These are phyloP conservation scores for Neoscytalidium dimidiatum DNA, from an alignment of 2,329 filamentous ascomycete genomes.

Conservation along the genomic window DNA sequence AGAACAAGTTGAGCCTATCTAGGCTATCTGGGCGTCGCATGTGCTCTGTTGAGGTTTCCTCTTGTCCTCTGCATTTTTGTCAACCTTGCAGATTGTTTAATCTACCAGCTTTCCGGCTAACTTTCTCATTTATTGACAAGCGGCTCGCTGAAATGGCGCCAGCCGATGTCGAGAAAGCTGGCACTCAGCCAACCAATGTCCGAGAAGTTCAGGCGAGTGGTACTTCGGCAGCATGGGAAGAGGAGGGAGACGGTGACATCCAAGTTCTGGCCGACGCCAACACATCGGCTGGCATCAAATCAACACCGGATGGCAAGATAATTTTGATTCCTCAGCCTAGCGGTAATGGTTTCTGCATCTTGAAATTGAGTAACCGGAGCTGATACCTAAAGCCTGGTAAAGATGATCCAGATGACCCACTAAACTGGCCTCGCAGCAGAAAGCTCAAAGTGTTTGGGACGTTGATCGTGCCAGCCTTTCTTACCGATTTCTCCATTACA, in stretches of 20 bases:
- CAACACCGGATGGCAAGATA: constrained; percentile 40
- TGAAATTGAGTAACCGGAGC: not conserved
- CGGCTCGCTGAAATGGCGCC: not conserved
- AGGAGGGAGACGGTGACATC: not conserved
- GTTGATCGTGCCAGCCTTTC: constrained; percentile 24
- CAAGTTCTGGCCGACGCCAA: not conserved
- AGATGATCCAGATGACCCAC: constrained; percentile 29
- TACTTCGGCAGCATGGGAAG: not conserved
- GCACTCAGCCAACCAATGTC: not conserved
- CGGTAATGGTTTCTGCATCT: constrained; percentile 25
- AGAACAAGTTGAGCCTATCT: not conserved
- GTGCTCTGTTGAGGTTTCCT: not conserved
- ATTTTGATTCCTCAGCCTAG: constrained; percentile 58
- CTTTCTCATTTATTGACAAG: not conserved
- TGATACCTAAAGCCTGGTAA: not conserved
- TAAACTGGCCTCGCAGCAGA: constrained; percentile 34
- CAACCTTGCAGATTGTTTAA: not conserved
- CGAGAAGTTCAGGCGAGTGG: not conserved
- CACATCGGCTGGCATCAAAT: constrained; percentile 30
- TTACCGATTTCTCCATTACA: constrained; percentile 25
- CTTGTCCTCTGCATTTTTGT: not conserved
- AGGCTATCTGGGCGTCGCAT: not conserved
- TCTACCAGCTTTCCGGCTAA: not conserved
- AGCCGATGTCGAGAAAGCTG: not conserved
- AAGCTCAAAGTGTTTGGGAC: constrained; percentile 28